phyloP scores from a whole-genome alignment of 192 early-diverging fungal genomes.

The Coemansia aciculifera region DNA sequence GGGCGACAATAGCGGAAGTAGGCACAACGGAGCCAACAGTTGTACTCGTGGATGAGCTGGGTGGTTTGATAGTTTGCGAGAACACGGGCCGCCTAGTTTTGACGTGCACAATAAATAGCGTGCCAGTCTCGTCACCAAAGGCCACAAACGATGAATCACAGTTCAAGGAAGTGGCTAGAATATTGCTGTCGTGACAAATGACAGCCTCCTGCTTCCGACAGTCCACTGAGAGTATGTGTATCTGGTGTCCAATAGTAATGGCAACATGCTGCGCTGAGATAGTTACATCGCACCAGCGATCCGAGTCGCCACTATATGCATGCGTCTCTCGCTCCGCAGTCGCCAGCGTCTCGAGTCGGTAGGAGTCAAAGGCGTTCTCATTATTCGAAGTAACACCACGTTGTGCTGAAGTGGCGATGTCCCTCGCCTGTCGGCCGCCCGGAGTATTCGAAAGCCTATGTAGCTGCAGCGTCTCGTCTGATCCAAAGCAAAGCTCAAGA shows the following conservation, averaged over 20 bases:
- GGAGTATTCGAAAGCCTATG: constrained; percentile 1
- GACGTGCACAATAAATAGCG: constrained; percentile 48
- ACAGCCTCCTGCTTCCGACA: constrained; percentile 29
- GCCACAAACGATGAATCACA: constrained; percentile 46
- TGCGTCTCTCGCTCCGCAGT: constrained; percentile 9
- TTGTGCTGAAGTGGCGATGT: neutral
- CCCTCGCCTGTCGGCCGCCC: neutral
- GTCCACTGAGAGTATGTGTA: constrained; percentile 31
- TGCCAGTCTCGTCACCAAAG: constrained; percentile 38
- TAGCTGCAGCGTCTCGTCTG: constrained; percentile 49
- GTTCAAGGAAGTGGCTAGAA: constrained; percentile 29
- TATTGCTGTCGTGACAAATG: constrained; percentile 25
- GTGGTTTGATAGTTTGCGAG: constrained; percentile 16
- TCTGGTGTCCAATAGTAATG: constrained; percentile 22
- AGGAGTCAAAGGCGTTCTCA: constrained; percentile 36
- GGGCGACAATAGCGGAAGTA: constrained; percentile 7
- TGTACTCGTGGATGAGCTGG: neutral
- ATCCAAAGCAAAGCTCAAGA: constrained; percentile 19
- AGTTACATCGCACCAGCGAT: constrained; percentile 29
- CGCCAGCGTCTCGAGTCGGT: constrained; percentile 46
- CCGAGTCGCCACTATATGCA: neutral
- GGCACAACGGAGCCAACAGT: neutral
- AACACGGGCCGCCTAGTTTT: constrained; percentile 35
- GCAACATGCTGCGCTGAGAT: constrained; percentile 34
- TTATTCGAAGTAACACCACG: neutral